phyloP scores from a whole-genome alignment of 148 eudicot species.

The Vaccinium vitisidaea region DNA sequence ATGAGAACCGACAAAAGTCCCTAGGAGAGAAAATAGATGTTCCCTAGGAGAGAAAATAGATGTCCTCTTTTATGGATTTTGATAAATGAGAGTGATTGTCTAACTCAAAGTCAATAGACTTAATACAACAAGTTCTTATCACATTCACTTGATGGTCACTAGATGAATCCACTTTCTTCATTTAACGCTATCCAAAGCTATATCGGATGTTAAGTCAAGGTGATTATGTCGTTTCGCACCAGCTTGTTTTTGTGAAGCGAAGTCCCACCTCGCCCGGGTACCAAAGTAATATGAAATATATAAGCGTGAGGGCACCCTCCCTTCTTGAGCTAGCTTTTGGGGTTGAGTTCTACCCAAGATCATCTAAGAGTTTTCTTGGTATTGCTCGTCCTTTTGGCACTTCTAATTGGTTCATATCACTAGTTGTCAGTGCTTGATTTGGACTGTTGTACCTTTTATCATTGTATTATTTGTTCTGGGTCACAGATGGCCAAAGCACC shows the following conservation, averaged over 20 bases:
- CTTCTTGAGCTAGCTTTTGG: too few relatives aligned
- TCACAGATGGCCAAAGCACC: neutral
- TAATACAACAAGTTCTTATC: neutral
- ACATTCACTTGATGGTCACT: neutral
- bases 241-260: neutral
- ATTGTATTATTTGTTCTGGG: neutral
- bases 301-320: too few relatives aligned
- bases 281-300: too few relatives aligned
- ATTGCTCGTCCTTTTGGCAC: neutral
- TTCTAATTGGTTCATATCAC: neutral
- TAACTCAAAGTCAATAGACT: neutral
- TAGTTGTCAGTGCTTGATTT: neutral
- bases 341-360: too few relatives aligned
- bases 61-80: neutral
- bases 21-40: neutral
- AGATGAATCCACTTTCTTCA: slow-evolving; percentile 2
- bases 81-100: neutral
- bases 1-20: neutral
- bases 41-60: neutral
- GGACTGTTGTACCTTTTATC: neutral
- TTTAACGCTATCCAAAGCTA: neutral
- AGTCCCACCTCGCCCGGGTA: too few relatives aligned
- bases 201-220: neutral
- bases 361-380: neutral
- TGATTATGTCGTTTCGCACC: neutral